Evolutionary conservation across 495 filamentous ascomycete genomes (phyloP).

Genomic region (Penicillium arizonense): DNA sequence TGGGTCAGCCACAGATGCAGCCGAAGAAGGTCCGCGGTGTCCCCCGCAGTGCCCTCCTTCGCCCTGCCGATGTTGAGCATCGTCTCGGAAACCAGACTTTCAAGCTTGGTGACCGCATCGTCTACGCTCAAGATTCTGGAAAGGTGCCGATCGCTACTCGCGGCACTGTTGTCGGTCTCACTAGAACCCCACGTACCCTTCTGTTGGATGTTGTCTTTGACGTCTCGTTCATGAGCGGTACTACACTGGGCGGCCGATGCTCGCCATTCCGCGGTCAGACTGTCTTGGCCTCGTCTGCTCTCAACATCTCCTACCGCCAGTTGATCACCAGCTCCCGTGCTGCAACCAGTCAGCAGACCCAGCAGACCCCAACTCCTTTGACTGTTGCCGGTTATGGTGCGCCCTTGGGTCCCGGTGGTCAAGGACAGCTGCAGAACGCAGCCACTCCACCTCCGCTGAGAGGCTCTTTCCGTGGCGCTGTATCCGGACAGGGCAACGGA

Average conservation of each 20-base stretch:
- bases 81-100: constrained; percentile 84
- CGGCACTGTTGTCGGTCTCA: constrained; percentile 91
- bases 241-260: constrained; percentile 82
- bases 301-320: constrained; percentile 84
- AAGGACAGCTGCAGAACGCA: constrained; percentile 68
- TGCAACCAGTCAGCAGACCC: constrained; percentile 57
- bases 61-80: constrained; percentile 89
- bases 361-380: constrained; percentile 49
- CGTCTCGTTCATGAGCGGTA: constrained; percentile 92
- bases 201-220: constrained; percentile 94
- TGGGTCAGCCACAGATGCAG: constrained; percentile 51
- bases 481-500: constrained; percentile 38
- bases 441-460: constrained; percentile 64
- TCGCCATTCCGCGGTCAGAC: constrained; percentile 96
- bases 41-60: constrained; percentile 82
- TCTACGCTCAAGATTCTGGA: constrained; percentile 89
- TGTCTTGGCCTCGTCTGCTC: constrained; percentile 74
- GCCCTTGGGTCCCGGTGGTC: constrained; percentile 54
- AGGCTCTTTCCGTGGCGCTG: constrained; percentile 70
- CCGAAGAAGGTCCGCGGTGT: constrained; percentile 66
- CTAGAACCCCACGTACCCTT: constrained; percentile 73
- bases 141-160: constrained; percentile 91
- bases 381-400: constrained; percentile 61
- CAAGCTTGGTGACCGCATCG: constrained; percentile 81
- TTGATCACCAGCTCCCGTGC: constrained; percentile 73